Evolutionary conservation across 1,139 yeast genomes (phyloP).

Genomic region (Arxiozyma slooffiae): DNA sequence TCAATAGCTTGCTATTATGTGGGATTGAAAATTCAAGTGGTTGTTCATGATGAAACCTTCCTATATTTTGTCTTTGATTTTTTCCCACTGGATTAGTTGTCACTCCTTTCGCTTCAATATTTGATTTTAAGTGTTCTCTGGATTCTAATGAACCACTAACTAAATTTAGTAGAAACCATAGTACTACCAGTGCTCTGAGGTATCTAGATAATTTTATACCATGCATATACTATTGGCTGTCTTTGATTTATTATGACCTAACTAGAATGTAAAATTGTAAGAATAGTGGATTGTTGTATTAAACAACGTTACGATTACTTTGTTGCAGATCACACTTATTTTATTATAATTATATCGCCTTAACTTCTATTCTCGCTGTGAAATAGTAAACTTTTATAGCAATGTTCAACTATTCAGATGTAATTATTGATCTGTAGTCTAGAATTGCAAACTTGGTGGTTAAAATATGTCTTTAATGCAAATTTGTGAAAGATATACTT

Average conservation of each 20-base stretch:
- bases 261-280: not conserved
- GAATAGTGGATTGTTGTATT: not conserved
- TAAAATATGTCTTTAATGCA: too few species aligned
- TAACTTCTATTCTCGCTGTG: too few species aligned
- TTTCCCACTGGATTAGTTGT: not conserved
- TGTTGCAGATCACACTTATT: not conserved
- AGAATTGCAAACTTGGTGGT: not conserved
- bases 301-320: not conserved
- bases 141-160: not conserved
- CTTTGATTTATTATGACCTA: not conserved
- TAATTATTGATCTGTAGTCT: not conserved
- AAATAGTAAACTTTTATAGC: too few species aligned
- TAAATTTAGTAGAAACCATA: not conserved
- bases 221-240: not conserved
- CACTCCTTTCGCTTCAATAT: not conserved
- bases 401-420: not conserved
- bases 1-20: not conserved
- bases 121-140: too few species aligned
- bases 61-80: not conserved
- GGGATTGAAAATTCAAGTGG: not conserved
- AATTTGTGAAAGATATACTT: too few species aligned
- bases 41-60: not conserved
- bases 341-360: too few species aligned
- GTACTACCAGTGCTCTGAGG: not conserved
- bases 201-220: not conserved